Base-by-base conservation (phyloP, 2,329 filamentous ascomycete genomes). In the Didymella exigua region DNA sequence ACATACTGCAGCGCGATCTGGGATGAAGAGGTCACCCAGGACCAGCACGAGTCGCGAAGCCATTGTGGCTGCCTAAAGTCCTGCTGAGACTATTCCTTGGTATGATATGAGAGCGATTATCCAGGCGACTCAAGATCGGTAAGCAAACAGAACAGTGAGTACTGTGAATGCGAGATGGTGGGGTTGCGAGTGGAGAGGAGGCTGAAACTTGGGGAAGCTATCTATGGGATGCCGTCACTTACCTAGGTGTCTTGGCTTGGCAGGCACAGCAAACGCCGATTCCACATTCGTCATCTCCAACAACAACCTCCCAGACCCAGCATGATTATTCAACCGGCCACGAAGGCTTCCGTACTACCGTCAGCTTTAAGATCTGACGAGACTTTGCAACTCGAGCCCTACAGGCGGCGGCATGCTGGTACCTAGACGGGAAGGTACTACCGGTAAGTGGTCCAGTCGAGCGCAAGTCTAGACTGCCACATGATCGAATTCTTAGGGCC, bases 11-110 rank as follows among this genome's bases (percentile, higher is more conserved):
- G 75, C 75, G 66, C 75, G 62, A 55, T 77, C 75, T 62, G 75
- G 75, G 64, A 77, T 77, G 65, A 77, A 77, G 54, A 77, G 71
- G 70, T 77, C 75, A 56, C 75, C 74, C 46, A 77, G 64, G 56
- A 70, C 72, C 59, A 77, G 69, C 55, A 77, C 75, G 56, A 77
- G 66, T 68, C 75, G 69, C 56, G 75, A 76, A 55, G 75, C 72
- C 75, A 77, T 77, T 72, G 67, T 52, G 50, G 52, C 44, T 55
- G 46, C 41, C 41, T 55, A 26, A 18, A 36, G 30, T 41, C n/a
- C 27, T 42, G 24, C 24, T 7, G 23, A 30, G 18, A 19, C 29
- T 8, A 13, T 37, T 16, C n/a, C 4, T 3, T 4, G 5, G 10
- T 50, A 13, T 16, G 2, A 1, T 26, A 14, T 11, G 23, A 33